Evolutionary conservation across 371 early-diverging fungal species (phyloP).

Genomic region (Apophysomyces ossiformis): DNA sequence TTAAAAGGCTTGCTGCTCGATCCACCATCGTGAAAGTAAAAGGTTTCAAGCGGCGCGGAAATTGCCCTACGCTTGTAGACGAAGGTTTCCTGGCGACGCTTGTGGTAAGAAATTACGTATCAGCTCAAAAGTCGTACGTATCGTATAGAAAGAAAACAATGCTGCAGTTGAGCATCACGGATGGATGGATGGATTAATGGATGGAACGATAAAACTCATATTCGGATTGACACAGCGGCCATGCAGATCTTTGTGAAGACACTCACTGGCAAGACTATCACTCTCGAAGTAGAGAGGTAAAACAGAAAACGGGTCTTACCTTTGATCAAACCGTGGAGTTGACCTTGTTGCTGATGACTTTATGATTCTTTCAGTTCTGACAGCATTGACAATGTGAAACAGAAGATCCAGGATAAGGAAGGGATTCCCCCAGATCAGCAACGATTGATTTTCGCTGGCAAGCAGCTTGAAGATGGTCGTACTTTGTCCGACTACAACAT

Average conservation of each 20-base stretch:
- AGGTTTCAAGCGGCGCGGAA: too few relatives aligned
- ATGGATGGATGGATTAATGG: too few relatives aligned
- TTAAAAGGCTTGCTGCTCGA: too few relatives aligned
- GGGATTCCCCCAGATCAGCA: slow-evolving; percentile 99
- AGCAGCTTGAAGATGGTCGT: slow-evolving; percentile 99
- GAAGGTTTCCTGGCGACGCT: too few relatives aligned
- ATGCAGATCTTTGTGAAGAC: slow-evolving; percentile 91
- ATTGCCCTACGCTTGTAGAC: too few relatives aligned
- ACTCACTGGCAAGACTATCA: slow-evolving; percentile 91
- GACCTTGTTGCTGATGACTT: not conserved
- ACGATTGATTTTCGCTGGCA: slow-evolving; percentile 99
- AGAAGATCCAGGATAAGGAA: slow-evolving; percentile 98
- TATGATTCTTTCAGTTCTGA: slow-evolving; percentile 44
- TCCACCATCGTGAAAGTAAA: too few relatives aligned
- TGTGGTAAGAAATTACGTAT: too few relatives aligned
- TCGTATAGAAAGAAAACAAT: too few relatives aligned
- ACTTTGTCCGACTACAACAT: slow-evolving; percentile 88
- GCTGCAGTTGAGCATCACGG: too few relatives aligned
- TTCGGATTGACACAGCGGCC: not conserved
- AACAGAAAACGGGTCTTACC: not conserved
- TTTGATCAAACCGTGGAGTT: too few relatives aligned
- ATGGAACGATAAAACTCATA: too few relatives aligned
- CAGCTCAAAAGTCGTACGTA: too few relatives aligned
- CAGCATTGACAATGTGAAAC: slow-evolving; percentile 79
- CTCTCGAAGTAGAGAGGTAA: slow-evolving; percentile 93